phyloP scores from a whole-genome alignment of 306 rosid species.

The Medicago arabica region DNA sequence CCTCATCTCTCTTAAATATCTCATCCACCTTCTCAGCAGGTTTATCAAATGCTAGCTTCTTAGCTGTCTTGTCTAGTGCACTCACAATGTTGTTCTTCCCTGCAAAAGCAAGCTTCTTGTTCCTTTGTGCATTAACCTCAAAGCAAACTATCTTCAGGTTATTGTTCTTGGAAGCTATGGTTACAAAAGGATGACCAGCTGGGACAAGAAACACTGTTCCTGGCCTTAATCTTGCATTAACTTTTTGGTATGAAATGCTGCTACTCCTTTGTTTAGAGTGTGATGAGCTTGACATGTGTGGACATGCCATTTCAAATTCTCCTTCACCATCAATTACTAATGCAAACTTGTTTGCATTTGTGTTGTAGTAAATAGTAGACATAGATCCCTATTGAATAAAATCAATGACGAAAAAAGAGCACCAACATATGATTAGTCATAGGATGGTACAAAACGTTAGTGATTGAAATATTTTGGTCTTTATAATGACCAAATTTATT shows the following conservation, averaged over 20 bases:
- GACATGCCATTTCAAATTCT: slow-evolving; percentile 67
- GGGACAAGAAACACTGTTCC: slow-evolving; percentile 62
- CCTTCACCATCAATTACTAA: slow-evolving; percentile 59
- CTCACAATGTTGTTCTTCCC: slow-evolving; percentile 64
- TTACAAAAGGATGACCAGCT: slow-evolving; percentile 63
- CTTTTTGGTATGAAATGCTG: slow-evolving; percentile 38
- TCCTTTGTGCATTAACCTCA: slow-evolving; percentile 60
- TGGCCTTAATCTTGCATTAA: slow-evolving; percentile 40
- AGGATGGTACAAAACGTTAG: too few species aligned
- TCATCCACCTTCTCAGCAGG: slow-evolving; percentile 56
- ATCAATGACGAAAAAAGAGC: neutral
- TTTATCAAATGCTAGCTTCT: slow-evolving; percentile 54
- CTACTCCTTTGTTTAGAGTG: slow-evolving; percentile 9
- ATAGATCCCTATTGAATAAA: slow-evolving; percentile 52
- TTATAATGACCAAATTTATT: too few species aligned
- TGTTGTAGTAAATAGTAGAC: slow-evolving; percentile 54
- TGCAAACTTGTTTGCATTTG: slow-evolving; percentile 59
- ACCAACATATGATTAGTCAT: too few species aligned
- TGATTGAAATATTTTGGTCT: too few species aligned
- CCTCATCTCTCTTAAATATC: slow-evolving; percentile 52
- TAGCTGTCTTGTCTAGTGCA: slow-evolving; percentile 57
- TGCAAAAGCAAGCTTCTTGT: slow-evolving; percentile 52
- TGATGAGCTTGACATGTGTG: slow-evolving; percentile 45
- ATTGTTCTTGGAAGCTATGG: slow-evolving; percentile 39
- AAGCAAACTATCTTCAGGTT: slow-evolving; percentile 61